These are phyloP conservation scores for Pyrenopolyporus hunteri DNA, from an alignment of 495 filamentous ascomycete species.

Conservation along the genomic window DNA sequence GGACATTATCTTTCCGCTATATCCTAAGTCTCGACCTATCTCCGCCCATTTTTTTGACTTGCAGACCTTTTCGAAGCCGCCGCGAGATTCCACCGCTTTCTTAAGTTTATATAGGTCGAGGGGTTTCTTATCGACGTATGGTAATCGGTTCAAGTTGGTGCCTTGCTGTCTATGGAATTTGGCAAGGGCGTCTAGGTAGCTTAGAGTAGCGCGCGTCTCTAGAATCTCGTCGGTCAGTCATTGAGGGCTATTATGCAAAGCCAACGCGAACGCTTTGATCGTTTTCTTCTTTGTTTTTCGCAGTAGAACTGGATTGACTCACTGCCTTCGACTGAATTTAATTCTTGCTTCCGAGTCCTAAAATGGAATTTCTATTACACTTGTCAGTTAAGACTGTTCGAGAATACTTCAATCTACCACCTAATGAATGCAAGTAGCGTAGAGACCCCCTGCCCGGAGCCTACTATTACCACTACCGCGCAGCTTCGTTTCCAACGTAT, in stretches of 20 bases:
- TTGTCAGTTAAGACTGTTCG: slow-evolving; percentile 18
- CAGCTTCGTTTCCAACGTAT: no score
- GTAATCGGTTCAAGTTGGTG: slow-evolving; percentile 89
- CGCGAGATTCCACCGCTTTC: slow-evolving; percentile 91
- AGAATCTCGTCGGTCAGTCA: slow-evolving; percentile 27
- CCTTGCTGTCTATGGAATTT: slow-evolving; percentile 99
- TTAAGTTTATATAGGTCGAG: slow-evolving; percentile 95
- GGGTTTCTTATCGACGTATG: slow-evolving; percentile 96
- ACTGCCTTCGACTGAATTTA: slow-evolving; percentile 99
- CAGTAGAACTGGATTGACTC: slow-evolving; percentile 62
- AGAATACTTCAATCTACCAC: no score
- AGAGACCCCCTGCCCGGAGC: no score
- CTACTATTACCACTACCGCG: no score
- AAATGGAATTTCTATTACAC: slow-evolving; percentile 88
- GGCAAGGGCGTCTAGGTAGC: slow-evolving; percentile 91
- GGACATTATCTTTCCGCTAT: slow-evolving; percentile 99
- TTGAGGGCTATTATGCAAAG: no score
- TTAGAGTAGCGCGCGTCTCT: slow-evolving; percentile 94
- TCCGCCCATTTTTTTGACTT: slow-evolving; percentile 99
- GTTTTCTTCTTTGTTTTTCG: no score
- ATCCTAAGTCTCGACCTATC: slow-evolving; percentile 94
- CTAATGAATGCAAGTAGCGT: no score
- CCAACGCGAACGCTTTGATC: no score
- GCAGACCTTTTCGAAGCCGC: slow-evolving; percentile 94
- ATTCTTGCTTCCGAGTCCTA: slow-evolving; percentile 91